Conservation (phyloP, 805 yeast species). For the Pichia eremophila region DNA sequence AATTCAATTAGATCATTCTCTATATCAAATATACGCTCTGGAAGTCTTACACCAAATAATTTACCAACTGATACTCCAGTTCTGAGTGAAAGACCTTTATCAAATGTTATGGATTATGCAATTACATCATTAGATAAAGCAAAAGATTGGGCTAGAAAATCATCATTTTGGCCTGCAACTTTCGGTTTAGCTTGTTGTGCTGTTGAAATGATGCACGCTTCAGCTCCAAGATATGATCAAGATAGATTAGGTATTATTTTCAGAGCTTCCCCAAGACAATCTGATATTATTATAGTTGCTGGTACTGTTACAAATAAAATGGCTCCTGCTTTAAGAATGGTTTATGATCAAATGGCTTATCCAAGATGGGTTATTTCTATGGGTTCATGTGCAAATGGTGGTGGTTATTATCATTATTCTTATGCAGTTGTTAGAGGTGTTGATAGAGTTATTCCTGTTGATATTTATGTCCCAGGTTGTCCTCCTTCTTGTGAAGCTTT, state of each 20-base stretch:
- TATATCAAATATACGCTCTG: constrained; percentile 8
- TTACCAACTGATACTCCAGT: constrained; percentile 65
- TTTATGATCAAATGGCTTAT: constrained; percentile 89
- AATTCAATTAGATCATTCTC: constrained; percentile 4
- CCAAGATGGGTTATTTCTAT: constrained; percentile 91
- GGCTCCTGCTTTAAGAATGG: constrained; percentile 92
- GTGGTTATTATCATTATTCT: constrained; percentile 86
- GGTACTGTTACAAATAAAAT: constrained; percentile 86
- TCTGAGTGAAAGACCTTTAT: constrained; percentile 51
- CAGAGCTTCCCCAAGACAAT: constrained; percentile 89
- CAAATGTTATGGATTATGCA: constrained; percentile 66
- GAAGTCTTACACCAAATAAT: constrained; percentile 31
- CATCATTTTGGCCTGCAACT: constrained; percentile 90
- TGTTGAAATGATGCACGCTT: constrained; percentile 91
- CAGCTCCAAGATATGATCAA: constrained; percentile 86
- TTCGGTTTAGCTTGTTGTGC: constrained; percentile 92
- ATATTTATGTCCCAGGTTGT: constrained; percentile 86
- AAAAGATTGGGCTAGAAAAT: constrained; percentile 86
- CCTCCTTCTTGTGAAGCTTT: constrained; percentile 89
- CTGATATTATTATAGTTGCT: constrained; percentile 87
- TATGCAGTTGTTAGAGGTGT: constrained; percentile 86
- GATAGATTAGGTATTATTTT: constrained; percentile 87
- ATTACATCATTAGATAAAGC: constrained; percentile 73
- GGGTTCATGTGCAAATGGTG: constrained; percentile 94
- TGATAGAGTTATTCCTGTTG: constrained; percentile 82